These are phyloP conservation scores for Crithidia bombi DNA, from an alignment of 208 protist genomes.

Conservation along the genomic window DNA sequence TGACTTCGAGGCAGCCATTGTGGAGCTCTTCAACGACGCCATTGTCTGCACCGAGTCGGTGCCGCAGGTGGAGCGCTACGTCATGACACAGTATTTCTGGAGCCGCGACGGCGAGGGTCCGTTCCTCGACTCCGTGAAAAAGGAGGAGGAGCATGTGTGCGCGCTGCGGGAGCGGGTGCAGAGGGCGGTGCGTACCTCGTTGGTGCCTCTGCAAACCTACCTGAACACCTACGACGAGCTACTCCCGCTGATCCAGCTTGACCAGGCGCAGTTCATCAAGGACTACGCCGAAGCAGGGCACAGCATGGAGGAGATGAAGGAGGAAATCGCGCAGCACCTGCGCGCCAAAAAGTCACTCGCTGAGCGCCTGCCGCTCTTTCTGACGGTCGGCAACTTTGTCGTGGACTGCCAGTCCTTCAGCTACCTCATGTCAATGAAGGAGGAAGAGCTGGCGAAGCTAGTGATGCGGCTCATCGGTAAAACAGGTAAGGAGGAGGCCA, in stretches of 20 bases:
- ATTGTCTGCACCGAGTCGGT: conserved; percentile 90
- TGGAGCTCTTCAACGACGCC: conserved; percentile 89
- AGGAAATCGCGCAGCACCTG: conserved; percentile 91
- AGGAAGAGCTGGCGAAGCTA: conserved; percentile 91
- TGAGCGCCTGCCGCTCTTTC: conserved; percentile 88
- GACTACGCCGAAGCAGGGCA: conserved; percentile 84
- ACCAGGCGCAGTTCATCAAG: conserved; percentile 88
- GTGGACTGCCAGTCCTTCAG: conserved; percentile 95
- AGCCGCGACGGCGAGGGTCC: conserved; percentile 89
- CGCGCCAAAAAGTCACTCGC: conserved; percentile 89
- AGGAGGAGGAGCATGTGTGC: conserved; percentile 85
- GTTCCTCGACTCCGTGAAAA: conserved; percentile 88
- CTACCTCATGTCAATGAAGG: conserved; percentile 93
- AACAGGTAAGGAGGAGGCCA: conserved; percentile 71
- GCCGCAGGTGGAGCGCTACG: conserved; percentile 93
- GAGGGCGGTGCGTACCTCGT: conserved; percentile 55
- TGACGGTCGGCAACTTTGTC: conserved; percentile 95
- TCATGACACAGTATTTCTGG: conserved; percentile 95
- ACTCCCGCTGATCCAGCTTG: conserved; percentile 85
- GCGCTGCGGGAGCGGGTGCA: conserved; percentile 76
- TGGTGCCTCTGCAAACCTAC: conserved; percentile 90
- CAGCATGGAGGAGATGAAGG: conserved; percentile 91
- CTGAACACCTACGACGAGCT: conserved; percentile 91
- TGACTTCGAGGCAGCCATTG: conserved; percentile 86
- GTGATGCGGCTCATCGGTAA: conserved; percentile 94